Conservation (phyloP, 768 basidiomycete genomes). For the Termitomyces heimii region DNA sequence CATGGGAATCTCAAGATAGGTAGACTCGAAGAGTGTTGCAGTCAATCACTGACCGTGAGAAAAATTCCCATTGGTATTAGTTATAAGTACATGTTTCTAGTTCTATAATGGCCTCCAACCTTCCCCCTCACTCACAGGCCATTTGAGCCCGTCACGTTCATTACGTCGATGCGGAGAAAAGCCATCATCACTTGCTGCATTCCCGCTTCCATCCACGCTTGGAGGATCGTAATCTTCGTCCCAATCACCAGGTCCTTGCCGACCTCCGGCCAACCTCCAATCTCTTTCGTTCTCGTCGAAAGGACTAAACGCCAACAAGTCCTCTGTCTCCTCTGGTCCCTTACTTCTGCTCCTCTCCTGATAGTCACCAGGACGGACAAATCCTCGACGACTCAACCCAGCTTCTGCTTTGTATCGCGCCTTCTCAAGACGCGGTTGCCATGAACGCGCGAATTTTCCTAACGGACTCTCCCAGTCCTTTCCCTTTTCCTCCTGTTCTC, state of each 20-base stretch:
- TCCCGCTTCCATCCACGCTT: constrained; percentile 29
- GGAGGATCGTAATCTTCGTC: constrained; percentile 55
- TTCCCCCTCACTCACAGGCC: constrained; percentile 50
- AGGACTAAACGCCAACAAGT: constrained; percentile 7
- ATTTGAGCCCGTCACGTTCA: constrained; percentile 52
- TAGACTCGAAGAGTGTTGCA: too few relatives aligned
- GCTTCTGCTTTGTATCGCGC: constrained; percentile 71
- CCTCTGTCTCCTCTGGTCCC: constrained; percentile 14
- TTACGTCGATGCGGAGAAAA: constrained; percentile 3
- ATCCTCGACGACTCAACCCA: constrained; percentile 56
- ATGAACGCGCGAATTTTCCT: constrained; percentile 21
- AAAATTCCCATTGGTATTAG: not conserved
- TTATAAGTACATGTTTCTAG: not conserved
- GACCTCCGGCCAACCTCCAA: not conserved
- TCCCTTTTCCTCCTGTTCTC: constrained; percentile 9
- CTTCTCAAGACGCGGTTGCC: constrained; percentile 51
- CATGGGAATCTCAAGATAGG: constrained; percentile 15
- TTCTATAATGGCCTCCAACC: constrained; percentile 14
- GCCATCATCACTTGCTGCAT: constrained; percentile 15
- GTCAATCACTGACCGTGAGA: constrained; percentile 2
- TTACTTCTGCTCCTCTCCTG: constrained; percentile 14
- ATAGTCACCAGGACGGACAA: constrained; percentile 28
- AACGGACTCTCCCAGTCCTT: constrained; percentile 4
- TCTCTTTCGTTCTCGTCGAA: not conserved
- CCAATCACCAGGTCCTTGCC: constrained; percentile 2